phyloP scores from a whole-genome alignment of 2,329 filamentous ascomycete genomes.

The Phialocephala subalpina region DNA sequence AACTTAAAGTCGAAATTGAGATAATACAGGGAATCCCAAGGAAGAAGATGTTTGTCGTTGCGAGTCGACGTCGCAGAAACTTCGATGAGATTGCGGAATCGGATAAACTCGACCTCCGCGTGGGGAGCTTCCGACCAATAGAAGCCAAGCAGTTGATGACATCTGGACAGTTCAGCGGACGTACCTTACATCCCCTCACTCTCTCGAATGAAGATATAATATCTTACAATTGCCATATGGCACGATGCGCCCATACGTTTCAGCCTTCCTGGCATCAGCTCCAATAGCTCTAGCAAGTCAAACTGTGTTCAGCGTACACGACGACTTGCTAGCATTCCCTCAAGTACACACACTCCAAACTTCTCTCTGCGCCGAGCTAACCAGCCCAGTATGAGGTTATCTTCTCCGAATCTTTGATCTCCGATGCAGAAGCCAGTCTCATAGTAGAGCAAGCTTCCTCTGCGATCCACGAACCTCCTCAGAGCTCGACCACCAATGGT shows the following conservation, averaged over 20 bases:
- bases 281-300: constrained; percentile 57
- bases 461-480: constrained; percentile 33
- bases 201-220: neutral
- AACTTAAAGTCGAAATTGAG: too few species aligned
- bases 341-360: constrained; percentile 57
- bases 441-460: constrained; percentile 49
- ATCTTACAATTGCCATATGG: constrained; percentile 39
- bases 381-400: constrained; percentile 63
- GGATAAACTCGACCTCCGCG: neutral
- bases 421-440: constrained; percentile 61
- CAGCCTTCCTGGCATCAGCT: constrained; percentile 39
- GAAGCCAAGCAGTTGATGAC: neutral
- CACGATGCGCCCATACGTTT: constrained; percentile 42
- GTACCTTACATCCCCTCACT: neutral
- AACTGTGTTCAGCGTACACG: constrained; percentile 73
- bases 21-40: too few species aligned
- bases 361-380: constrained; percentile 29
- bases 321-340: constrained; percentile 76
- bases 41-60: too few species aligned
- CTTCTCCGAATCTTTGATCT: constrained; percentile 67
- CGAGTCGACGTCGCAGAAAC: too few species aligned
- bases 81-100: too few species aligned
- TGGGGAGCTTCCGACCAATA: neutral
- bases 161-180: neutral
- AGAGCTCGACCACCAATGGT: constrained; percentile 34